Evolutionary conservation across 1,139 yeast species (phyloP).

Genomic region (Kodamaea anthophila): DNA sequence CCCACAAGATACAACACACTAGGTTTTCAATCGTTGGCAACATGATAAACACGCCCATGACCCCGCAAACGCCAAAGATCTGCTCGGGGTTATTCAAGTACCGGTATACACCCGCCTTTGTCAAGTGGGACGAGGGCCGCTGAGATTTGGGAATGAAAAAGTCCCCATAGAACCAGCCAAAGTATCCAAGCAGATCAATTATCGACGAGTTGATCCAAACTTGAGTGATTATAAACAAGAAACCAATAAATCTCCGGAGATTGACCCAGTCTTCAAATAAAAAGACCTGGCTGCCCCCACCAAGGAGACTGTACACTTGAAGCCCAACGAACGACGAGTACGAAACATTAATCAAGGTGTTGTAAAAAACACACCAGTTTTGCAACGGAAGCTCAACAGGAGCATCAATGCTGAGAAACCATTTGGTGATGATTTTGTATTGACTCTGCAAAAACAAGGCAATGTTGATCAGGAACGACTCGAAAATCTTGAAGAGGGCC

Average conservation of each 20-base stretch:
- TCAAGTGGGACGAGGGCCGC: slow-evolving; percentile 39
- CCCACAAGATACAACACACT: slow-evolving; percentile 61
- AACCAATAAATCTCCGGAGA: slow-evolving; percentile 56
- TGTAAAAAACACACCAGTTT: slow-evolving; percentile 74
- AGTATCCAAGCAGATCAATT: slow-evolving; percentile 69
- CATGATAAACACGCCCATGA: slow-evolving; percentile 71
- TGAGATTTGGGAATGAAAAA: slow-evolving; percentile 58
- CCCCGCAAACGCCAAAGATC: slow-evolving; percentile 73
- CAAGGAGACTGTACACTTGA: slow-evolving; percentile 26
- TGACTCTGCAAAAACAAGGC: slow-evolving; percentile 58
- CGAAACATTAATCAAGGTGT: slow-evolving; percentile 41
- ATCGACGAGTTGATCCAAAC: slow-evolving; percentile 70
- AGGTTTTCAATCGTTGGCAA: slow-evolving; percentile 54
- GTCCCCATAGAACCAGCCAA: slow-evolving; percentile 90
- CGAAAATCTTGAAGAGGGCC: slow-evolving; percentile 44
- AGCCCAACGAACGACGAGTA: slow-evolving; percentile 42
- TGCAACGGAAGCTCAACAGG: slow-evolving; percentile 65
- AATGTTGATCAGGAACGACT: slow-evolving; percentile 47
- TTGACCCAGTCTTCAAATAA: slow-evolving; percentile 38
- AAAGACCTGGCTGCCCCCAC: slow-evolving; percentile 13
- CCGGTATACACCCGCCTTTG: slow-evolving; percentile 80
- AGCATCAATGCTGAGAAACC: slow-evolving; percentile 61
- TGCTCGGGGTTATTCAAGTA: slow-evolving; percentile 84
- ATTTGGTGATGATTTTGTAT: slow-evolving; percentile 58
- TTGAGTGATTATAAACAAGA: slow-evolving; percentile 52